Base-by-base conservation (phyloP, 1,139 yeast species). In the Candida freyschussii region DNA sequence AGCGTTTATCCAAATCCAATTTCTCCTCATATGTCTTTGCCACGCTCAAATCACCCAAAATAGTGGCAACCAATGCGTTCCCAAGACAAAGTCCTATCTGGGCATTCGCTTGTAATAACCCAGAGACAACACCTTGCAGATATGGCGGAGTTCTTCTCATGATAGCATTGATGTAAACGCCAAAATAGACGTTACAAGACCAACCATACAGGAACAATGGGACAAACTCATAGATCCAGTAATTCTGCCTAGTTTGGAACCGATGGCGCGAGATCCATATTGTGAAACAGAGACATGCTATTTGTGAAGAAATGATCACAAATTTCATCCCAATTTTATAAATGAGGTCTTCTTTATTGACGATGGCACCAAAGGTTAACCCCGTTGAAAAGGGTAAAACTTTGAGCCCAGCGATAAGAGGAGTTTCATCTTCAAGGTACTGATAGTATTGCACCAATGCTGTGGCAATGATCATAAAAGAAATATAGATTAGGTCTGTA, bases 71-170 rank as follows among this genome's bases (percentile, higher is more conserved):
- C 5, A 44, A 15, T 6, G 45, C 40, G 23, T 35, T 41, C 10
- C 40, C 42, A 4, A 48, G 17, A 23, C 42, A 33, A 2, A 50
- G 34, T 5, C 55, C 54, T 11, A 55, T 33, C 33, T 59, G 63
- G 1, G 51, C 50, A 18, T 43, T 33, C 0, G 62, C 54, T 31
- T 51, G 55, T 24, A 50, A 45, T 14, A 59, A 43, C 4, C 60
- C 63, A 6, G 54, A 45, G 3, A 60, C 58, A 17, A 47, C 50
- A n/a, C 62, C 62, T 25, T 58, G 62, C 13, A 56, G 40, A 30
- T 56, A 56, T 5, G 39, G 26, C 3, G 64, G 63, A 7, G 62
- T 54, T n/a, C 39, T 37, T 4, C 50, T 44, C 21, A 57, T 39
- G n/a, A 57, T 40, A 7, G 51, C 45, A 27, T 36, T 32, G 39